phyloP scores from a whole-genome alignment of 306 rosid genomes.

The Castanea sativa region DNA sequence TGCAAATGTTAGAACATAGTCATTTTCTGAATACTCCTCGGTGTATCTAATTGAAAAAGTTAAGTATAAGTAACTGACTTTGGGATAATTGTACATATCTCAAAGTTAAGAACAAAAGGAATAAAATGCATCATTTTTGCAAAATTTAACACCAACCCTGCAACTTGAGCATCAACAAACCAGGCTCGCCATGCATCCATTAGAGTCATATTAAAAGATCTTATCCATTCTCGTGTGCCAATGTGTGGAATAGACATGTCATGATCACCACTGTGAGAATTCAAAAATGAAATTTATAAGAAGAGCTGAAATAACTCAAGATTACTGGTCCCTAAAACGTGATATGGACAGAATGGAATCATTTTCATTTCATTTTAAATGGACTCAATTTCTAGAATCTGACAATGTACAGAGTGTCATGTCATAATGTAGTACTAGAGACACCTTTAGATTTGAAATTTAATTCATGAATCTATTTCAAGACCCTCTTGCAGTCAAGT shows the following conservation, averaged over 20 bases:
- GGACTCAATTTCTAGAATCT: too few species aligned
- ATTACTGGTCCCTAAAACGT: too few species aligned
- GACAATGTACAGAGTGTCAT: too few species aligned
- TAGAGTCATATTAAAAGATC: conserved; percentile 1
- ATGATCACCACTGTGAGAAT: conserved; percentile 7
- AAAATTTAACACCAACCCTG: not conserved
- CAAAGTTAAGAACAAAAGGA: not conserved
- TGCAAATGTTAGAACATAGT: not conserved
- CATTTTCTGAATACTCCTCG: not conserved
- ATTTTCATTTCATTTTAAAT: too few species aligned
- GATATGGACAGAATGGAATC: too few species aligned
- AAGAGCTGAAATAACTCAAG: not conserved
- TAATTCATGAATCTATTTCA: too few species aligned
- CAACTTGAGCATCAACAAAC: conserved; percentile 6
- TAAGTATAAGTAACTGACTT: not conserved
- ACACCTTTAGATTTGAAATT: too few species aligned
- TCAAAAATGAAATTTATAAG: not conserved
- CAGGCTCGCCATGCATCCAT: conserved; percentile 6
- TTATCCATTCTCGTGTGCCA: not conserved
- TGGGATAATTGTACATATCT: not conserved
- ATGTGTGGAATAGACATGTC: conserved; percentile 7
- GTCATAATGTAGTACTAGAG: too few species aligned
- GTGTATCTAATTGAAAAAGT: not conserved
- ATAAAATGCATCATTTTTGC: not conserved
- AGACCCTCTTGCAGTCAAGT: too few species aligned